phyloP scores from a whole-genome alignment of 805 yeast species.

The Saturnispora besseyi region DNA sequence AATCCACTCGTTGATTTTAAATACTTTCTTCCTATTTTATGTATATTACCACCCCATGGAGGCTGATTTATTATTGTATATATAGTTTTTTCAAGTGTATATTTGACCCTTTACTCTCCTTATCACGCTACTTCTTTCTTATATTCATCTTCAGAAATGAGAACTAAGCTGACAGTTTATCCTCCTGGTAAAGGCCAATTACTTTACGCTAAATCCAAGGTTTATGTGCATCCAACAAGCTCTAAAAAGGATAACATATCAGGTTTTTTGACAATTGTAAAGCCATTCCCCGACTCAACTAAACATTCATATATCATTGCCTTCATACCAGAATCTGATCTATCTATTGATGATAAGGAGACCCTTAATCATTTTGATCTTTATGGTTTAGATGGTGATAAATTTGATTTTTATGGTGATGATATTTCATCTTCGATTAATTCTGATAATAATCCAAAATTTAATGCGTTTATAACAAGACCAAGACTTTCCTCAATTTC shows the following conservation, averaged over 20 bases:
- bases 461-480: conserved; percentile 34
- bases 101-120: no score
- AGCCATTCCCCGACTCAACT: conserved; percentile 38
- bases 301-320: conserved; percentile 54
- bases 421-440: background rate
- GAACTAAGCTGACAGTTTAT: conserved; percentile 1
- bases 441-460: conserved; percentile 18
- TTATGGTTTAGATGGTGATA: conserved; percentile 32
- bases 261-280: conserved; percentile 64
- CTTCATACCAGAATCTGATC: conserved; percentile 54
- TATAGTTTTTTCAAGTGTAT: no score
- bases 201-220: conserved; percentile 54
- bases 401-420: conserved; percentile 15
- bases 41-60: no score
- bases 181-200: conserved; percentile 38
- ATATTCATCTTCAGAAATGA: background rate
- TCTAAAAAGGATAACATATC: conserved; percentile 66
- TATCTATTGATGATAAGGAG: conserved; percentile 21
- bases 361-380: conserved; percentile 31
- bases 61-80: no score
- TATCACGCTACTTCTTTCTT: no score
- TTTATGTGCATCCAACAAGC: conserved; percentile 74
- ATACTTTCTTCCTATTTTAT: no score
- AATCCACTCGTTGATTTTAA: no score
- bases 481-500: conserved; percentile 45